Conservation (phyloP, 768 basidiomycete species). For the Suillus discolor region DNA sequence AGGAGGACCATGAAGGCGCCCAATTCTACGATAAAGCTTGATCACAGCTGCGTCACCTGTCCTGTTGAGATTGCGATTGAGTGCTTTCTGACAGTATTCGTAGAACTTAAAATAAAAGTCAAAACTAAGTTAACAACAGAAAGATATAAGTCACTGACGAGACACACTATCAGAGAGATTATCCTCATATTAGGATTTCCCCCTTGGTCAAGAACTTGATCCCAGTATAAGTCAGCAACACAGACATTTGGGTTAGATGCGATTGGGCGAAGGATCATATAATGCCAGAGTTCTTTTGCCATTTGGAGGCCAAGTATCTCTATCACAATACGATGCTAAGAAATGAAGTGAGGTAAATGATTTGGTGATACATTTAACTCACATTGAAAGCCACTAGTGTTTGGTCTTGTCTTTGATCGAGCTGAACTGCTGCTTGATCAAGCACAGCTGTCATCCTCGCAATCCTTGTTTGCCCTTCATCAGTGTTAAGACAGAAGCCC, state of each 20-base stretch:
- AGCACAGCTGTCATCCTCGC: neutral
- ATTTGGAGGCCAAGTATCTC: neutral
- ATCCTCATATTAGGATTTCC: neutral
- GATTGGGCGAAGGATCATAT: neutral
- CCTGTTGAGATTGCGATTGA: neutral
- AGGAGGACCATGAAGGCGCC: neutral
- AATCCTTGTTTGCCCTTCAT: neutral
- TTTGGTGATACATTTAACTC: neutral
- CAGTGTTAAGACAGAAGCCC: neutral
- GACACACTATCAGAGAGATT: neutral
- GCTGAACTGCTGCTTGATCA: too few relatives aligned
- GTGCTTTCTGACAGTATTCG: neutral
- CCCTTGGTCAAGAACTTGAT: neutral
- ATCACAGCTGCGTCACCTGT: neutral
- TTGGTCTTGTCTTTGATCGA: neutral
- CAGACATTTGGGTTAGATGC: too few relatives aligned
- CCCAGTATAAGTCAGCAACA: neutral
- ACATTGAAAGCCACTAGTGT: neutral
- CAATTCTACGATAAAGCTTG: neutral
- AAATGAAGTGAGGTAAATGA: neutral
- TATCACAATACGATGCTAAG: neutral
- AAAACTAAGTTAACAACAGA: neutral
- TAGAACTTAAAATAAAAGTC: neutral
- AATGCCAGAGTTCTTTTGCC: neutral
- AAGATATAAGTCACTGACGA: neutral